Conservation (phyloP, 179 eudicot genomes). For the Dionaea muscipula region DNA sequence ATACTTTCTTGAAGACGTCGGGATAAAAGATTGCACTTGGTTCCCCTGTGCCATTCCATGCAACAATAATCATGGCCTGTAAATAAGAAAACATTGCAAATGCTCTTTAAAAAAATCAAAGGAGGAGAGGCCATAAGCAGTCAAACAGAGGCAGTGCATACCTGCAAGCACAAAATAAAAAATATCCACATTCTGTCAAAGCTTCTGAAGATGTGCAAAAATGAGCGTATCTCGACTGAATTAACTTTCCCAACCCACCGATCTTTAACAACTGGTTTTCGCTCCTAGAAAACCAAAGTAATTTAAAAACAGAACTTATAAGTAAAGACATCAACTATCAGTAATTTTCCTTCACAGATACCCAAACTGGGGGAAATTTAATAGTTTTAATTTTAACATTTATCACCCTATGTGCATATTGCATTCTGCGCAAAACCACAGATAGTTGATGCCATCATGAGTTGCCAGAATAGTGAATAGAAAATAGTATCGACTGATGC, state of each 20-base stretch:
- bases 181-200: constrained; percentile 98
- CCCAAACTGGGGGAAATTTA: not conserved
- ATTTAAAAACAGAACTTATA: not conserved
- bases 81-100: not conserved
- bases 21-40: constrained; percentile 52
- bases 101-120: not conserved
- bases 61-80: constrained; percentile 97
- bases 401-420: no score
- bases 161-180: constrained; percentile 87
- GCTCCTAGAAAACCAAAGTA: constrained; percentile 33
- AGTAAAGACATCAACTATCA: not conserved
- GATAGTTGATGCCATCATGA: no score
- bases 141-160: constrained; percentile 12
- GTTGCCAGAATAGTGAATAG: no score
- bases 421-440: no score
- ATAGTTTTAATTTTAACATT: no score
- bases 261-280: constrained; percentile 36
- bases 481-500: no score
- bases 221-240: constrained; percentile 92
- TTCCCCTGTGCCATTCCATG: constrained; percentile 84
- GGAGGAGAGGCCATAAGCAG: constrained; percentile 1
- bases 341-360: not conserved
- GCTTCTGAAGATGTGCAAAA: constrained; percentile 94
- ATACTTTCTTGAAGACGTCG: constrained; percentile 66
- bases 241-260: constrained; percentile 94